A percentile compares a stretch with the other conserved stretches of the same genome.
phyloP scores from a whole-genome alignment of 148 eudicot genomes.

The Vaccinium corymbosum region DNA sequence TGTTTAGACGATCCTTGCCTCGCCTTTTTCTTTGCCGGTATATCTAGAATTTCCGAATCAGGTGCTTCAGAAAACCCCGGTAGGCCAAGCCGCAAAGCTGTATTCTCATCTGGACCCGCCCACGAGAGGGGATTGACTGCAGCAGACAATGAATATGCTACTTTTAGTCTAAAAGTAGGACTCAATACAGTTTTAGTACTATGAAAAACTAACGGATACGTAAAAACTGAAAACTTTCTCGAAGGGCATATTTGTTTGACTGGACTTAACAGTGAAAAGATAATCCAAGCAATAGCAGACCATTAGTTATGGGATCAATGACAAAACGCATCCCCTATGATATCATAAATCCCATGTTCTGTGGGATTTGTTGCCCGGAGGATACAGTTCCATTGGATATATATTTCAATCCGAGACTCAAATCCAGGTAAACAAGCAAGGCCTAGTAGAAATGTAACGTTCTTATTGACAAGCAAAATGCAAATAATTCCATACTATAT shows the following conservation, averaged over 20 bases:
- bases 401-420: neutral
- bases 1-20: constrained; percentile 17
- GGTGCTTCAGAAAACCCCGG: constrained; percentile 24
- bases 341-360: neutral
- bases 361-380: neutral
- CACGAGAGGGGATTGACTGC: constrained; percentile 43
- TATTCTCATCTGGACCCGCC: constrained; percentile 33
- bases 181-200: neutral
- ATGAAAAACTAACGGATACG: neutral
- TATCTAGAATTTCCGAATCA: constrained; percentile 13
- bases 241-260: neutral
- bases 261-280: neutral
- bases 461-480: neutral
- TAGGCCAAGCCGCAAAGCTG: constrained; percentile 30
- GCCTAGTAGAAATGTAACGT: neutral
- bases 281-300: neutral
- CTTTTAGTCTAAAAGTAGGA: neutral
- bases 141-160: neutral
- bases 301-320: no score
- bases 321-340: neutral
- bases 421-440: neutral
- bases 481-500: neutral
- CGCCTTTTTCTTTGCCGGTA: constrained; percentile 29
- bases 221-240: neutral
- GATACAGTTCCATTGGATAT: neutral